These are phyloP conservation scores for Lentinula lateritia DNA, from an alignment of 768 basidiomycete genomes.

Conservation along the genomic window DNA sequence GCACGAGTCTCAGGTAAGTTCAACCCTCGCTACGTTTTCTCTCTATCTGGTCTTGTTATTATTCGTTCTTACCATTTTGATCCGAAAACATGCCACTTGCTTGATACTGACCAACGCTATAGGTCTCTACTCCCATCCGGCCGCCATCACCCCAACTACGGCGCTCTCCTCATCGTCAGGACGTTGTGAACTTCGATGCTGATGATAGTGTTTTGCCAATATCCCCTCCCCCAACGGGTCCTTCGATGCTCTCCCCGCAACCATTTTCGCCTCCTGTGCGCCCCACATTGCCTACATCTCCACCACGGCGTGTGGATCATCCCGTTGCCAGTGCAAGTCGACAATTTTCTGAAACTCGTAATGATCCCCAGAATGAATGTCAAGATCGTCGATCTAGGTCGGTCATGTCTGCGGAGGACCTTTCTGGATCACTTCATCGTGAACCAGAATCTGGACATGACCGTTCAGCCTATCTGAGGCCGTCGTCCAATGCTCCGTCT, in stretches of 20 bases:
- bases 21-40: not conserved
- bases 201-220: not conserved
- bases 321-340: not conserved
- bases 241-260: not conserved
- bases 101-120: not conserved
- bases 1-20: not conserved
- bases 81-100: too few relatives aligned
- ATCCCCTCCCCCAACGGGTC: not conserved
- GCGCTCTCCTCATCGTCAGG: not conserved
- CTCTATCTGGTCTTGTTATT: not conserved
- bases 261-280: not conserved
- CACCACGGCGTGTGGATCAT: not conserved
- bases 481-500: not conserved
- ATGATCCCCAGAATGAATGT: not conserved
- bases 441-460: not conserved
- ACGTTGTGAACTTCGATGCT: not conserved
- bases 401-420: not conserved
- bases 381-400: not conserved
- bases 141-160: not conserved
- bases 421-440: not conserved
- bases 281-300: not conserved
- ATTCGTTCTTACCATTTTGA: not conserved
- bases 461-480: not conserved
- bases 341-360: not conserved
- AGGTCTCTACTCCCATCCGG: not conserved